Percentiles rank a stretch among this genome's conserved stretches.
Evolutionary conservation across 352 stramenopile genomes (phyloP).

Genomic region (Paralagenidium karlingii): DNA sequence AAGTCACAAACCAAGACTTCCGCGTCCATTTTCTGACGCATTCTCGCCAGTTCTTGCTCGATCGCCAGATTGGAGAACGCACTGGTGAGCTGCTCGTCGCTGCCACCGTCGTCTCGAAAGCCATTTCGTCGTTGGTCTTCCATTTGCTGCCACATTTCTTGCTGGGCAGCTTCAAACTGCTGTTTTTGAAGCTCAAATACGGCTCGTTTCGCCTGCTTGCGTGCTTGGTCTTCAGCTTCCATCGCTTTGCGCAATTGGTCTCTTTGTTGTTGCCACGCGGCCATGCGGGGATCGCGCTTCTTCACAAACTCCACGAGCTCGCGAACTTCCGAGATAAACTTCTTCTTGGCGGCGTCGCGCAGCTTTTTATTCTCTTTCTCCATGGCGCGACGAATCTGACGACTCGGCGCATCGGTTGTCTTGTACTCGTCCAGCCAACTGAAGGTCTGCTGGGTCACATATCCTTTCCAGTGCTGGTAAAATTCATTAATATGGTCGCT

Average conservation of each 20-base stretch:
- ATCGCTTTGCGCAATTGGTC: slow-evolving; percentile 17
- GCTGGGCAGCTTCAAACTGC: no score
- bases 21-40: slow-evolving; percentile 54
- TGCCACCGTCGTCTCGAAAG: neutral
- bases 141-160: slow-evolving; percentile 33
- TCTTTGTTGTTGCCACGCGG: slow-evolving; percentile 47
- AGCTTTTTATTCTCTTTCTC: slow-evolving; percentile 85
- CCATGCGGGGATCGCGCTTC: slow-evolving; percentile 61
- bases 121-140: slow-evolving; percentile 12
- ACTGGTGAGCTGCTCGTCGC: slow-evolving; percentile 7
- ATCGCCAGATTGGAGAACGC: slow-evolving; percentile 39
- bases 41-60: slow-evolving; percentile 43
- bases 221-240: slow-evolving; percentile 40
- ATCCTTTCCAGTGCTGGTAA: slow-evolving; percentile 72
- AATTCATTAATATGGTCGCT: slow-evolving; percentile 53
- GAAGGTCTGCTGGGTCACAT: slow-evolving; percentile 60
- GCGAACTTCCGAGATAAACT: slow-evolving; percentile 63
- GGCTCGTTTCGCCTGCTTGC: slow-evolving; percentile 35
- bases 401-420: slow-evolving; percentile 62
- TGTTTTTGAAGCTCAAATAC: slow-evolving; percentile 75
- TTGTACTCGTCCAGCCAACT: slow-evolving; percentile 76
- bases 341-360: slow-evolving; percentile 62
- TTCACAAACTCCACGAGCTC: slow-evolving; percentile 77
- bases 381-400: slow-evolving; percentile 65
- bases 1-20: slow-evolving; percentile 61